Evolutionary conservation across 2,329 filamentous ascomycete species (phyloP), one percentile per base, ranked within the genome.

Genomic region (Colletotrichum chlorophyti): DNA sequence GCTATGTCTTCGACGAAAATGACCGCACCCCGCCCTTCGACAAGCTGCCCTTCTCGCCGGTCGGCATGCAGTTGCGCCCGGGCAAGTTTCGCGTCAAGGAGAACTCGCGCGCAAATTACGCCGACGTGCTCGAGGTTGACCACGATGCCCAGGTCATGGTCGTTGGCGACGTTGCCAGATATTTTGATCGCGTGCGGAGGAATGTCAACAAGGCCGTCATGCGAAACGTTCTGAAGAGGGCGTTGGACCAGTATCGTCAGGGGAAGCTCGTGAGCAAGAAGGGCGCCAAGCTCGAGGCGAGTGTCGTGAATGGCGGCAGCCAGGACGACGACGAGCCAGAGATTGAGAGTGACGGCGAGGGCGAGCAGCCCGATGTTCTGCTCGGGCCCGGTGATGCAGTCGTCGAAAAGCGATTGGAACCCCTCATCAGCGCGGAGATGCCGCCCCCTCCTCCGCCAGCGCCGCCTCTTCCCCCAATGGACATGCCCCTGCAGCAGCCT

Each of bases 111-210:
- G 55, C 55, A 2, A 59, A 59, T n/a, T 59, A 59, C 26, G 55
- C 55, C 51, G 55, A 59, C 38, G 50, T 59, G 11, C 55, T 59
- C 38, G 55, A 59, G 55, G 38, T 61, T 43, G 60, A 62, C 12
- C 58, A 53, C 58, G 51, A 61, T 12, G 51, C 57, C 35, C 51
- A 62, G 57, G 57, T 62, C 47, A 52, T 62, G 50, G 51, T 60
- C 34, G 43, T 60, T 31, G 41, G 57, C 51, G 60, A 59, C 51
- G 55, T 59, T 3, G 50, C 55, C 27, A 38, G 55, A 34, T 59
- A 59, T 27, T 59, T 59, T 11, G 55, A 59, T 31, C 55, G 55
- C 14, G 55, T 59, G 10, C 55, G 55, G 19, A 31, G 55, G 24
- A 59, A 59, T 19, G 55, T 59, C 11, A 59, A 59, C 51, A 59